Base-by-base conservation (phyloP, 2,329 filamentous ascomycete genomes). In the Epichloe bromicola region DNA sequence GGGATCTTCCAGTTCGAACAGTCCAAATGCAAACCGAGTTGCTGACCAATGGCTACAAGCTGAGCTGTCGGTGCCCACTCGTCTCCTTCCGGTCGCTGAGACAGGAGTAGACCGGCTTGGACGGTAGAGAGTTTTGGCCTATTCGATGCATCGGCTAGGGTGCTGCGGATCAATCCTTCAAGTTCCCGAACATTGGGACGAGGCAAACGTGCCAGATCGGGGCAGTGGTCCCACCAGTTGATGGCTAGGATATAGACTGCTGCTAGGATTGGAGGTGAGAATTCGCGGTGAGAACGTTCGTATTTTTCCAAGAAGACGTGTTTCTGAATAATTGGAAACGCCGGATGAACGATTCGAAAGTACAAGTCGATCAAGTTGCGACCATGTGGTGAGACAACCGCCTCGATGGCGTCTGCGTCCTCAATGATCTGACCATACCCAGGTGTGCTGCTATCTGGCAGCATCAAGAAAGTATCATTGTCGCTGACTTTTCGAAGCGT, bases 1-100 rank as follows among this genome's bases (percentile, higher is more conserved):
- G 30, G 87, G 50, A 95, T 91, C 55, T 87, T 87, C 90, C 90
- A 95, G 49, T 75, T 74, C 5, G 84, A 80, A 69, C 88, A 95
- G 67, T 95, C 88, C 40, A 95, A 80, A 64, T 96, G 89, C 39
- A 96, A 72, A 45, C 90, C 90, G 3, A 96, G 75, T 65, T 95
- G 88, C 65, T 95, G 89, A 1, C 80, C 85, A 41, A 93, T 82
- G 20, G 89, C 89, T 8, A 95, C 88, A 19, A 95, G 71, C 63
- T 95, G 89, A 4, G 87, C 87, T 1, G 89, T 95, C 52, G 91
- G 73, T 1, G 86, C 85, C 80, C 89, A 91, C 49, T 89, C 85
- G 59, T 88, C 85, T 11, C 84, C 82, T 58, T 87, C 84, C 6
- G 85, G 83, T 33, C 84, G 75, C 61, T 91, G 86, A 12, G 87